A percentile compares a stretch with the other conserved stretches of the same genome.
Evolutionary conservation across 306 rosid species (phyloP).

Genomic region (Citrullus mucosospermus): DNA sequence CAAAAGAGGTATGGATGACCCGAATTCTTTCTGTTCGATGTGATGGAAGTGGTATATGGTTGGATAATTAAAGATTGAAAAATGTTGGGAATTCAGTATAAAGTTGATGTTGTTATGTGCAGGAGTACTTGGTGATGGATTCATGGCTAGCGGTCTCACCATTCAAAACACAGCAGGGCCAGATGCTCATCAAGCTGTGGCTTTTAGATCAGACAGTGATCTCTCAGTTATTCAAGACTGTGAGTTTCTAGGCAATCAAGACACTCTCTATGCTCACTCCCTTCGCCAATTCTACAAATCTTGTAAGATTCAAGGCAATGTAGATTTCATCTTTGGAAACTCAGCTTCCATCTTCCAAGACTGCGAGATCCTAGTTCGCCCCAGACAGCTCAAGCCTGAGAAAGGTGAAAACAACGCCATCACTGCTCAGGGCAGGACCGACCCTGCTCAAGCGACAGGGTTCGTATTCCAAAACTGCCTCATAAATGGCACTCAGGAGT

Average conservation of each 20-base stretch:
- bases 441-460: constrained; percentile 72
- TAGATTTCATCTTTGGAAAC: constrained; percentile 85
- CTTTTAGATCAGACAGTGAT: constrained; percentile 80
- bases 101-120: not conserved
- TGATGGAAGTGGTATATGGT: not conserved
- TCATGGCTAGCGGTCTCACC: constrained; percentile 76
- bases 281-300: constrained; percentile 77
- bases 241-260: constrained; percentile 78
- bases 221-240: constrained; percentile 46
- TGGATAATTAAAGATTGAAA: not conserved
- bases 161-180: constrained; percentile 76
- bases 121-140: constrained; percentile 87
- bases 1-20: too few species aligned
- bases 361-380: constrained; percentile 38
- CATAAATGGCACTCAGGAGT: constrained; percentile 66
- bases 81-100: not conserved
- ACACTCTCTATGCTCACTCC: constrained; percentile 75
- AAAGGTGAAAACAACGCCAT: constrained; percentile 54
- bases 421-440: constrained; percentile 78
- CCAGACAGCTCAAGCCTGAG: constrained; percentile 43
- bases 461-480: constrained; percentile 59
- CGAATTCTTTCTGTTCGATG: too few species aligned
- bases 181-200: constrained; percentile 87
- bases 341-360: constrained; percentile 63
- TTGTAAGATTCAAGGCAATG: constrained; percentile 61